Conservation (phyloP, 495 filamentous ascomycete species). For the Penicillium ucsense region DNA sequence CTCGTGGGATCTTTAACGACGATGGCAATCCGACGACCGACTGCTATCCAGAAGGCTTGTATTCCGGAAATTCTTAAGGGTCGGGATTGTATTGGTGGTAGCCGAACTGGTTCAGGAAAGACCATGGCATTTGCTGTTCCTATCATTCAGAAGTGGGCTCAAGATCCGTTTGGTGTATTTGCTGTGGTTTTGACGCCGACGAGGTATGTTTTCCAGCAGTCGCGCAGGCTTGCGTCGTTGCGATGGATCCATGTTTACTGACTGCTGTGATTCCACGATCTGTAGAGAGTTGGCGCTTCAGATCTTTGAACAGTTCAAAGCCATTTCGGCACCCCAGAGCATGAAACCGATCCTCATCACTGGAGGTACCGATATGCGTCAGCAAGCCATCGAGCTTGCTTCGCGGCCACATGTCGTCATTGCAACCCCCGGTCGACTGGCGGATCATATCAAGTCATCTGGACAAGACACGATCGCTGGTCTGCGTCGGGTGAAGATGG, state of each 20-base stretch:
- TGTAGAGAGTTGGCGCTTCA: slow-evolving; percentile 82
- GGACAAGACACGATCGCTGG: slow-evolving; percentile 82
- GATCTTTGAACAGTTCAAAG: slow-evolving; percentile 90
- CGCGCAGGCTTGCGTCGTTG: too few relatives aligned
- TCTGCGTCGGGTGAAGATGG: slow-evolving; percentile 64
- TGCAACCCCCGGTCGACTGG: slow-evolving; percentile 86
- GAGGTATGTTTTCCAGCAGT: slow-evolving; percentile 35
- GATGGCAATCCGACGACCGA: slow-evolving; percentile 84
- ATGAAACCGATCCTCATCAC: slow-evolving; percentile 81
- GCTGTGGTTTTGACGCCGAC: slow-evolving; percentile 86
- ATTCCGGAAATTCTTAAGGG: slow-evolving; percentile 88
- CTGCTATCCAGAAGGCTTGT: slow-evolving; percentile 82
- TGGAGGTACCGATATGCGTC: slow-evolving; percentile 85
- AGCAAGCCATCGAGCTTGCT: slow-evolving; percentile 74
- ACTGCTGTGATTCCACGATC: neutral
- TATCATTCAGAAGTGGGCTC: slow-evolving; percentile 85
- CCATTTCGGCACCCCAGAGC: slow-evolving; percentile 74
- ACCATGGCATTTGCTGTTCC: slow-evolving; percentile 94
- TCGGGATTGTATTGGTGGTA: slow-evolving; percentile 87
- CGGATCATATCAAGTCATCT: slow-evolving; percentile 85
- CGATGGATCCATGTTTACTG: neutral
- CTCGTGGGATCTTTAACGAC: slow-evolving; percentile 72
- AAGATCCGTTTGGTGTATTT: slow-evolving; percentile 86
- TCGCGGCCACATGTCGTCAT: slow-evolving; percentile 84
- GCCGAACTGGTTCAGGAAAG: slow-evolving; percentile 94